These are phyloP conservation scores for Didymella pomorum DNA, from an alignment of 2,329 filamentous ascomycete species.

Conservation along the genomic window DNA sequence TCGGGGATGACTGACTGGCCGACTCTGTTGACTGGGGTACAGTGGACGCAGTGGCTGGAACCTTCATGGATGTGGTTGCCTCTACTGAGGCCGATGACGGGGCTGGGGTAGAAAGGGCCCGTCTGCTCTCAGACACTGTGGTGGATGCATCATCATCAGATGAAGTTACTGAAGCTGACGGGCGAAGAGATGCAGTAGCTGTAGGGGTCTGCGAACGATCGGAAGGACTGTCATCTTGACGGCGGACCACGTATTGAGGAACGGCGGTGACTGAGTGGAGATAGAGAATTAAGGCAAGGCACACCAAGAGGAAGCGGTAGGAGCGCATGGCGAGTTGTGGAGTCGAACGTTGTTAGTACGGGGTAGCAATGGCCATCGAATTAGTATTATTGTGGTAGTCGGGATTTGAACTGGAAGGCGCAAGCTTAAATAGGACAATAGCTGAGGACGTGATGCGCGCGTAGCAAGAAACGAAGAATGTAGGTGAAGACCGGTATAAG, in stretches of 20 bases:
- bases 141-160: slow-evolving; percentile 23
- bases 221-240: slow-evolving; percentile 41
- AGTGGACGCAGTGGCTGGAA: slow-evolving; percentile 27
- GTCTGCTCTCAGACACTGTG: slow-evolving; percentile 22
- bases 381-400: slow-evolving; percentile 27
- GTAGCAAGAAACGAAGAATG: slow-evolving; percentile 24
- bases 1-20: slow-evolving; percentile 33
- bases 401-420: slow-evolving; percentile 18
- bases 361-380: slow-evolving; percentile 36
- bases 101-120: slow-evolving; percentile 24
- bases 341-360: slow-evolving; percentile 20
- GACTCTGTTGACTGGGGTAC: slow-evolving; percentile 31
- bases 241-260: slow-evolving; percentile 34
- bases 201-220: slow-evolving; percentile 25
- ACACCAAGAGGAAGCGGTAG: slow-evolving; percentile 34
- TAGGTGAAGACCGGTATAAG: slow-evolving; percentile 18
- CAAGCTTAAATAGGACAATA: slow-evolving; percentile 6
- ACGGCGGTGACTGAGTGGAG: slow-evolving; percentile 35
- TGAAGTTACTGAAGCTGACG: slow-evolving; percentile 28
- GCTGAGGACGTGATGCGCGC: slow-evolving; percentile 23
- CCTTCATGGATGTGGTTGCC: slow-evolving; percentile 22
- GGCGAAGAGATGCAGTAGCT: slow-evolving; percentile 24
- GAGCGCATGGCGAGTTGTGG: slow-evolving; percentile 40
- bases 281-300: slow-evolving; percentile 39
- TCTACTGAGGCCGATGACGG: slow-evolving; percentile 24